Base-by-base conservation (phyloP, 495 filamentous ascomycete genomes). In the Annulohypoxylon nitens region DNA sequence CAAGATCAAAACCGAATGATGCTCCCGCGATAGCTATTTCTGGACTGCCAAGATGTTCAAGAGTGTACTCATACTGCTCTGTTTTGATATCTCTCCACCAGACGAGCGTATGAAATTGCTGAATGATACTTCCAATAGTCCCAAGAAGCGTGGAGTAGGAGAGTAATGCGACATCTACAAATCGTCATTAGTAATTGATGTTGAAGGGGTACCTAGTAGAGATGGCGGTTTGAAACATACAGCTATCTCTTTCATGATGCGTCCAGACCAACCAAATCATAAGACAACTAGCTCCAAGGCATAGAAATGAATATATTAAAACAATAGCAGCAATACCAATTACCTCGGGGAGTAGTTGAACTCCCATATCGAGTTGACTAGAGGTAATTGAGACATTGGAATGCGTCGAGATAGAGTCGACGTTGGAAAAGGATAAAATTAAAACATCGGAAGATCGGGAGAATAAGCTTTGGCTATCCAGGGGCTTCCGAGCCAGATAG, bases 11-110 rank as follows among this genome's bases (percentile, higher is more conserved):
- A 9, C 80, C 83, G 8, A 76, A 76, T 39, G 84, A 82, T 0
- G 74, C 74, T n/a, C 85, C 84, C 2, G 83, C 81, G 63, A 86
- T 82, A 66, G 81, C 83, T 9, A 86, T 71, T 54, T 84, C 85
- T 1, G 83, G 81, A 33, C 79, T 76, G 10, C 74, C 80, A 5
- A 80, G 71, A 54, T 83, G 77, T 4, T 53, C 50, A 4, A 78
- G 60, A 20, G 80, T 69, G 41, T 85, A 81, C 7, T 80, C 47
- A 45, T 80, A 81, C 60, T 87, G 81, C 14, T 71, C 76, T 12
- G 76, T 73, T 71, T 86, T 86, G 61, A 85, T 74, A 18, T 80
- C 76, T 14, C 74, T 65, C 84, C 83, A 87, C 16, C 74, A 63
- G 34, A 73, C 51, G 2, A 84, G 78, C 14, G 84, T 85, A 53